These are phyloP conservation scores for Pseudofabraea citricarpa DNA, from an alignment of 2,329 filamentous ascomycete genomes.

Conservation along the genomic window DNA sequence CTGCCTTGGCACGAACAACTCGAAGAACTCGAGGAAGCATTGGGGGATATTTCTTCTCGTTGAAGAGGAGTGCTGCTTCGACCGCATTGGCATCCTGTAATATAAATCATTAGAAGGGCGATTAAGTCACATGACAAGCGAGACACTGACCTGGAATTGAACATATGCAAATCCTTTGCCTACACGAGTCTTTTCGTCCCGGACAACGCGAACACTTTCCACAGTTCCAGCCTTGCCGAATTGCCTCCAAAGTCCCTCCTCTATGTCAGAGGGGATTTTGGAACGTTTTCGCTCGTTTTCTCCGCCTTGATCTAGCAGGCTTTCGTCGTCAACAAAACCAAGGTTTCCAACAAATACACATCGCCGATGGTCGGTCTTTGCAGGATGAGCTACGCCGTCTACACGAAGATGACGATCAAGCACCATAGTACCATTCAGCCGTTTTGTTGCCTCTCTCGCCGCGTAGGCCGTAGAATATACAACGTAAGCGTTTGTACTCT, in stretches of 20 bases:
- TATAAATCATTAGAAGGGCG: too few species aligned
- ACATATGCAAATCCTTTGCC: conserved; percentile 98
- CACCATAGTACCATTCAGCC: conserved; percentile 78
- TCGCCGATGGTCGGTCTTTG: conserved; percentile 74
- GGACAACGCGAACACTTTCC: conserved; percentile 87
- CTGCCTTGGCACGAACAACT: conserved; percentile 66
- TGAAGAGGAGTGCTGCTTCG: conserved; percentile 80
- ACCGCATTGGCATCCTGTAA: conserved; percentile 73
- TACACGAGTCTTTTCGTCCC: conserved; percentile 84
- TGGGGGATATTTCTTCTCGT: conserved; percentile 90
- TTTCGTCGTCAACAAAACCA: conserved; percentile 92
- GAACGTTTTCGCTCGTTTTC: conserved; percentile 68
- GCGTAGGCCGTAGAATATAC: conserved; percentile 76
- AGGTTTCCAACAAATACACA: conserved; percentile 97
- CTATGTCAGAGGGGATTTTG: conserved; percentile 75
- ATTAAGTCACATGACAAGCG: too few species aligned
- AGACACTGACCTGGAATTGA: conserved; percentile 66
- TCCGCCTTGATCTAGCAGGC: conserved; percentile 59
- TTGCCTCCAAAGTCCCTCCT: conserved; percentile 86
- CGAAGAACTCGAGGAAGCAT: conserved; percentile 86
- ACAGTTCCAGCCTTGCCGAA: conserved; percentile 76
- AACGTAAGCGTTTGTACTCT: conserved; percentile 89
- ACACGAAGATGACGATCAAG: conserved; percentile 86
- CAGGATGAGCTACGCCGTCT: conserved; percentile 85
- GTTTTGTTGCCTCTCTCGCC: conserved; percentile 69